Percentiles rank a stretch among this genome's conserved stretches.
phyloP scores from a whole-genome alignment of 306 rosid species.

The Acacia melanoxylon region DNA sequence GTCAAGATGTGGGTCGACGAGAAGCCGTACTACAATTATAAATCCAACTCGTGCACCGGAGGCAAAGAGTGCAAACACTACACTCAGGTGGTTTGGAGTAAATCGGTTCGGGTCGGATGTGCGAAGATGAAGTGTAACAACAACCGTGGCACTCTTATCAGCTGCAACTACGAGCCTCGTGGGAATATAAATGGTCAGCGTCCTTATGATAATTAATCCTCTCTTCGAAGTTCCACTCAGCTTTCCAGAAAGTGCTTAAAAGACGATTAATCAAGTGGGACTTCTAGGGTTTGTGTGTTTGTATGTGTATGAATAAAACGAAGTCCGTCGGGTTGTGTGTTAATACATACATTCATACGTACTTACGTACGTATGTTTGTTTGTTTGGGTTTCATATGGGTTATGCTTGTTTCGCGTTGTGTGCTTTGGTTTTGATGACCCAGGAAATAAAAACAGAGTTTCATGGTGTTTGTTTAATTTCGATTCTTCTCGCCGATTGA shows the following conservation, averaged over 20 bases:
- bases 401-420: background rate
- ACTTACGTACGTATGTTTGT: background rate
- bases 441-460: background rate
- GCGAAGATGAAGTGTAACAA: slow-evolving; percentile 31
- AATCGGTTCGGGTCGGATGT: slow-evolving; percentile 32
- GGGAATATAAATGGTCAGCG: slow-evolving; percentile 32
- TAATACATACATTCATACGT: background rate
- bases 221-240: background rate
- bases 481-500: too few species aligned
- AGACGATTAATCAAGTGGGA: background rate
- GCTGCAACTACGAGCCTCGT: slow-evolving; percentile 33
- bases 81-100: slow-evolving; percentile 44
- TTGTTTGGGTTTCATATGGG: background rate
- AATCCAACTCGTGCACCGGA: background rate
- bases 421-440: background rate
- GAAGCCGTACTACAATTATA: background rate
- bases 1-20: background rate
- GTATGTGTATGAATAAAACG: background rate
- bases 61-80: slow-evolving; percentile 30
- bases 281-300: background rate
- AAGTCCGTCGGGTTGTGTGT: background rate
- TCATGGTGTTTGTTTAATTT: background rate
- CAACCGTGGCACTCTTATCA: slow-evolving; percentile 7
- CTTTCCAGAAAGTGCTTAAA: background rate
- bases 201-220: background rate